Evolutionary conservation across 202 grass and related monocot genomes (phyloP).

Genomic region (Setaria italica): DNA sequence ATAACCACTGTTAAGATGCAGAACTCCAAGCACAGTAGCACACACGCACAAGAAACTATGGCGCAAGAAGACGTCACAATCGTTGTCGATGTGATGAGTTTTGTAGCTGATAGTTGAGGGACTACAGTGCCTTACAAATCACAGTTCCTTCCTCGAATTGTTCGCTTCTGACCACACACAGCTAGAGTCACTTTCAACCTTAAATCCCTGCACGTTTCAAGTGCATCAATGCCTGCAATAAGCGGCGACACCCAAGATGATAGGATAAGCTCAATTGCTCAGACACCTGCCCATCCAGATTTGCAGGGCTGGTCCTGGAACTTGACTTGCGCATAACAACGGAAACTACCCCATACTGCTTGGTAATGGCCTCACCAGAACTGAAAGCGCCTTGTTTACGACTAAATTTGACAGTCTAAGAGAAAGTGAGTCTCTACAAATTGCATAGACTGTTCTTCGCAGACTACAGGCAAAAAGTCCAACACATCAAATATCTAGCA

Average conservation of each 20-base stretch:
- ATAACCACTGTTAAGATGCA: background rate
- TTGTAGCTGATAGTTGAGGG: too few species aligned
- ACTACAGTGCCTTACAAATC: background rate
- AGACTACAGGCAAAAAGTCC: background rate
- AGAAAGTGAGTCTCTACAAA: background rate
- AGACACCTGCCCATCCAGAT: background rate
- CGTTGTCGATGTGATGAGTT: constrained; percentile 20
- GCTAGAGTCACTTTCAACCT: constrained; percentile 1
- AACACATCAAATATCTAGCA: background rate
- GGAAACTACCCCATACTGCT: background rate
- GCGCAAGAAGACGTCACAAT: background rate
- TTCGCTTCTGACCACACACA: background rate
- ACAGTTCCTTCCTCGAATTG: background rate
- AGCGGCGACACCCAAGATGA: background rate
- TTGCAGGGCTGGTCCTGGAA: background rate
- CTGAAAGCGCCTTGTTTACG: background rate
- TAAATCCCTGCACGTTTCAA: constrained; percentile 25
- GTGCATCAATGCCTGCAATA: constrained; percentile 15
- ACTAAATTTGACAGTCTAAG: background rate
- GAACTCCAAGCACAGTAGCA: constrained; percentile 25
- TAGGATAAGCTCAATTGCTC: constrained; percentile 20
- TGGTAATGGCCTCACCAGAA: background rate
- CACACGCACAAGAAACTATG: constrained; percentile 30
- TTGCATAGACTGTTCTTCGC: background rate
- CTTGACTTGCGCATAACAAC: background rate